Evolutionary conservation across 2,329 filamentous ascomycete species (phyloP), one percentile per base, ranked within the genome.

Genomic region (Zasmidium cellare): DNA sequence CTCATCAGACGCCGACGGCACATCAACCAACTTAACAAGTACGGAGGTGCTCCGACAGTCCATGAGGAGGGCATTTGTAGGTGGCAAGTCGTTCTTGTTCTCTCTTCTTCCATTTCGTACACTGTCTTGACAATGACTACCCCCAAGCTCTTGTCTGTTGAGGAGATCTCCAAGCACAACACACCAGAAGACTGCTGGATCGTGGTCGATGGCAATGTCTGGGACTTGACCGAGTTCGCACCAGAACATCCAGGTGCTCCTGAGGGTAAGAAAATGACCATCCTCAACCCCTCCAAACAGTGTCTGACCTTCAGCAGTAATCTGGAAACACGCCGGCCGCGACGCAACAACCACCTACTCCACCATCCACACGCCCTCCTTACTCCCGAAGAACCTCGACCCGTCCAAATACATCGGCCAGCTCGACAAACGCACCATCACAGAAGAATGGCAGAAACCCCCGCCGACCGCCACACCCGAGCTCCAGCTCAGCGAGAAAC

Each of bases 221-320:
- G 86, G 77, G 85, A 90, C 70, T 74, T 90, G 51, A 87, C 84
- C 16, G 79, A 84, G n/a, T 89, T 90, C 69, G 77, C 84, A 19
- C 80, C 81, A 19, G 78, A 84, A 57, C 84, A 87, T 70, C 84
- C 84, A 5, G 84, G 85, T 24, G 84, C 84, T 20, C 76, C 82
- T 54, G 78, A 74, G 46, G 81, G 82, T 78, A 70, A 58, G 65
- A 22, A 18, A 18, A 24, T 38, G 12, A n/a, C 18, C 24, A 2
- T 16, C 35, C 3, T 16, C 35, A 11, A 23, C 12, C 9, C 11
- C 19, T 22, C 18, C 45, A 46, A 50, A 60, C 64, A 48, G 67
- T 67, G 69, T 41, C 22, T 58, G 18, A 57, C 22, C 19, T n/a
- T 16, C 16, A 11, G 11, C 68, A 76, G 72, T 83, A 65, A 75